Evolutionary conservation across 148 eudicot species (phyloP), one percentile per base, ranked within the genome.

Genomic region (Chenopodium formosanum): DNA sequence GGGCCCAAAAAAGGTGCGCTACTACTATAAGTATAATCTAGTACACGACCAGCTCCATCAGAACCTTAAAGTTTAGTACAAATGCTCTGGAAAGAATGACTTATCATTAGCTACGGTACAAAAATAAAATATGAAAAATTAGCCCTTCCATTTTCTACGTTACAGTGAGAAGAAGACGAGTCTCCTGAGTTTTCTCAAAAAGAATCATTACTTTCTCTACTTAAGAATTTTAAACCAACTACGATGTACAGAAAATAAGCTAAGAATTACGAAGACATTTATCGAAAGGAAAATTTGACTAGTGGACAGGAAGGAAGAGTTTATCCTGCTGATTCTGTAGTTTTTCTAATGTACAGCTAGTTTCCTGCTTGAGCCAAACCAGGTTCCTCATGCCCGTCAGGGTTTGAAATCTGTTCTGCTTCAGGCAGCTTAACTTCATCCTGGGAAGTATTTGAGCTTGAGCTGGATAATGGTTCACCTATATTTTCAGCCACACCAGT

Each of bases 121-220:
- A 62, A 62, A 62, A 62, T 6, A 62, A 62, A 22, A 17, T n/a
- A 62, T 22, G 66, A 71, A 12, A 44, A 76, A 40, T 58, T 40
- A 40, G 76, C 70, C 22, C 80, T 70, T 77, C 62, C 75, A 67
- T 74, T 58, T 75, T 74, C 60, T 75, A 80, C 31, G 84, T 82
- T 74, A 73, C 84, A 78, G 60, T 46, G 72, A 32, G 72, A 60
- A 67, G 82, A 50, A 37, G 40, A 48, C 17, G 25, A 79, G 78
- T 82, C 69, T 40, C n/a, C 50, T 52, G 48, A 40, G 72, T 83
- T 74, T 40, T 44, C 80, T 83, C 78, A 12, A 44, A 82, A 90
- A 90, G 87, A 90, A 87, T 88, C 85, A 83, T 71, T 82, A 85
- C 77, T 82, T 80, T 81, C 82, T 82, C 88, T 88, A 84, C 73